Evolutionary conservation across 2,329 filamentous ascomycete species (phyloP), one percentile per base, ranked within the genome.

Genomic region (Madurella mycetomatis): DNA sequence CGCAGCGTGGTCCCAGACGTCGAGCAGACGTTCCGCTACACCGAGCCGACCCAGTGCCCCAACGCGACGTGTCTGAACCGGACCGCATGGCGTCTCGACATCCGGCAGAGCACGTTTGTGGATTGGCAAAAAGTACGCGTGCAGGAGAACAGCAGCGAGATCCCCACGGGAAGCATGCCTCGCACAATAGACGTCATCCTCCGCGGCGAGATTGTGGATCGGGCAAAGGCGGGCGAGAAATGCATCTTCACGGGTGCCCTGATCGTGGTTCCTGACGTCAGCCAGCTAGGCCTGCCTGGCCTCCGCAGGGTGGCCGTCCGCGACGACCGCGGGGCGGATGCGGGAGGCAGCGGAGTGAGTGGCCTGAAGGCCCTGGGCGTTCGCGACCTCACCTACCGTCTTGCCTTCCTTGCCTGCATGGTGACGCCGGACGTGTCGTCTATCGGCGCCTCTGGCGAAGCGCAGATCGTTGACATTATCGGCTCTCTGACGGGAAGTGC

Each of bases 121-220:
- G 94, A 99, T 73, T 99, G 94, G 94, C 94, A 99, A 69, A 97
- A 97, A 70, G 91, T 97, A 19, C 88, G 95, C 59, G 90, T 97
- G 58, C 94, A 99, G 72, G 94, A 99, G 72, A 99, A 97, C 75
- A 96, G 91, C 62, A 92, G 92, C 4, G 94, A 99, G 69, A 99
- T 99, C 39, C 94, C 94, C 0, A 99, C 94, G 0, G 94, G 94
- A 51, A 96, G 92, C 73, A 99, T 99, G 94, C 94, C 94, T 19
- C 83, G 94, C 56, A 99, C 94, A 2, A 94, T 99, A 83, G 94
- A 99, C 66, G 88, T 99, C 41, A 96, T 99, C 62, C 73, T 99
- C 34, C 86, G 94, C 57, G 94, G 94, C 66, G 94, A 99, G 70
- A 96, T 99, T 76, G 94, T 99, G 25, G 94, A 99, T 66, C 85